phyloP scores from a whole-genome alignment of 2,329 filamentous ascomycete species.

The Malbranchea zuffiana region DNA sequence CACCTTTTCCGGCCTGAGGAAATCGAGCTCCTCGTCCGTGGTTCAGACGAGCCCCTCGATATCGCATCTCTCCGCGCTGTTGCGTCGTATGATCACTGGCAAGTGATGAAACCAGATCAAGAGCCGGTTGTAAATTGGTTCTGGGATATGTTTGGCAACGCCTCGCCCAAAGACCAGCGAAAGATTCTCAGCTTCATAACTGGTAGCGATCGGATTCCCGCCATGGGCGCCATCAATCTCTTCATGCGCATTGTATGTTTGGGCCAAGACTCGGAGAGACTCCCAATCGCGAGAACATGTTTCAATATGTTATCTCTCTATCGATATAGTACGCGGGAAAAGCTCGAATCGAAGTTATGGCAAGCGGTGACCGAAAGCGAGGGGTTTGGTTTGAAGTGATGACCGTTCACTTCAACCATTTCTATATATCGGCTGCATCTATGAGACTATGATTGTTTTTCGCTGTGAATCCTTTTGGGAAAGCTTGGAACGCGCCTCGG shows the following conservation, averaged over 20 bases:
- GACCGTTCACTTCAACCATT: too few relatives aligned
- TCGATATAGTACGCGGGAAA: constrained; percentile 55
- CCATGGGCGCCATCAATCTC: constrained; percentile 71
- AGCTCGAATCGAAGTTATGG: constrained; percentile 65
- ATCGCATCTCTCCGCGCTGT: constrained; percentile 64
- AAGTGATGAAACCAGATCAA: constrained; percentile 39
- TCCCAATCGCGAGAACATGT: constrained; percentile 78
- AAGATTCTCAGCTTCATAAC: constrained; percentile 79
- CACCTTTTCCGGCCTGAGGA: constrained; percentile 82
- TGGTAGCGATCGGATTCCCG: constrained; percentile 79
- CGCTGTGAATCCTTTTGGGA: too few relatives aligned
- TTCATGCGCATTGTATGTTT: constrained; percentile 65
- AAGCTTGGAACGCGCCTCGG: too few relatives aligned
- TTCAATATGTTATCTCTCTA: constrained; percentile 78
- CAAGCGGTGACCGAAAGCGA: constrained; percentile 80
- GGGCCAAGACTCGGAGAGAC: constrained; percentile 62
- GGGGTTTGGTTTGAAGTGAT: constrained; percentile 76
- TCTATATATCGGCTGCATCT: too few relatives aligned
- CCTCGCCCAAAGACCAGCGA: constrained; percentile 57
- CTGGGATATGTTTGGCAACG: constrained; percentile 67
- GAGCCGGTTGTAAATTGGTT: constrained; percentile 73
- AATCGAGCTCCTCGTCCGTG: constrained; percentile 76
- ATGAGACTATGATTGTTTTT: too few relatives aligned
- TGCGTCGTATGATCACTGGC: constrained; percentile 75
- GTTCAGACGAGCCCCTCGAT: constrained; percentile 74